Base-by-base conservation (phyloP, 2,329 filamentous ascomycete species). In the Monilinia fructigena region DNA sequence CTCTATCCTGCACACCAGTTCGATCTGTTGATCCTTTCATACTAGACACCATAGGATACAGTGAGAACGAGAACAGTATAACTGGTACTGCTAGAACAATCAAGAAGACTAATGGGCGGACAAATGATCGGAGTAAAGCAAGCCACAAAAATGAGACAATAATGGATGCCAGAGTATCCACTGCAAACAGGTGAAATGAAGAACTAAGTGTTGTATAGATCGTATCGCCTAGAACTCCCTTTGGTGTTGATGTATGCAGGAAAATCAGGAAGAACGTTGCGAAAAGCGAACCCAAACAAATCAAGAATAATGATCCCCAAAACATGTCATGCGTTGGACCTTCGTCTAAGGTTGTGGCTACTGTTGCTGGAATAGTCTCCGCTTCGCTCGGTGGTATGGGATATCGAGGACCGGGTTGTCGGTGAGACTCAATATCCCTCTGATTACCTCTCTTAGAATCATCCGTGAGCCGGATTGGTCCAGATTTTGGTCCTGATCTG, bases 111-210 rank as follows among this genome's bases (percentile, higher is more conserved):
- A 98, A 80, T n/a, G 89, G 87, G 65, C 91, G 87, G 28, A 96
- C 91, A 77, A 96, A 97, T 6, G 93, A 95, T 58, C 92, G 86
- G 58, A 99, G 82, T 1, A 96, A 82, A 1, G 93, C 91, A 68
- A 99, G 85, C 95, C 95, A 99, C 35, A 97, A 78, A 47, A 97
- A 82, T 1, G 94, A 94, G 26, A 98, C 91, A 47, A 96, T 81
- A 50, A 97, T 82, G 0, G 95, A 90, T n/a, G 97, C 89, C 23
- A 98, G 77, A 0, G 95, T 98, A 78, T 98, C 96, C 63, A 95
- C 87, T 2, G 92, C 91, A 53, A 99, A 86, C 71, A 98, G 89
- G 75, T 95, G 89, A 74, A 96, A 95, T 0, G 93, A 97, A 61
- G 88, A 87, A 72, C 91, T 89, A 47, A 99, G 80, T 5, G 92